phyloP scores from a whole-genome alignment of 768 basidiomycete genomes.

The Termitomyces sp. region DNA sequence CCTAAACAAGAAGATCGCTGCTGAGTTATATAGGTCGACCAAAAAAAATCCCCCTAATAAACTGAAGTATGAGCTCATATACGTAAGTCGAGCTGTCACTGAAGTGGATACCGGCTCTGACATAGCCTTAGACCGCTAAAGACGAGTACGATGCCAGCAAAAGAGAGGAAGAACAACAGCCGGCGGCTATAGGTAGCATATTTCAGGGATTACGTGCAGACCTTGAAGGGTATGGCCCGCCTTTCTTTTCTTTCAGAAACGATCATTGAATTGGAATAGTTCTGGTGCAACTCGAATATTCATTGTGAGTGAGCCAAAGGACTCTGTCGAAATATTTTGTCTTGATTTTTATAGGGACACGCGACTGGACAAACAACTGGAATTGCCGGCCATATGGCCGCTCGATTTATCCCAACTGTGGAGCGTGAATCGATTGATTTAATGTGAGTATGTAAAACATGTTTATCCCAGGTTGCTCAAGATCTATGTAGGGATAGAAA shows the following conservation, averaged over 20 bases:
- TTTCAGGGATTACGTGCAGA: conserved; percentile 87
- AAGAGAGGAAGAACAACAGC: conserved; percentile 58
- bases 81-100: conserved; percentile 40
- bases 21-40: conserved; percentile 83
- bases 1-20: conserved; percentile 57
- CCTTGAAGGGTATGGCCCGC: conserved; percentile 60
- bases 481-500: conserved; percentile 60
- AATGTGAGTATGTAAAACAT: conserved; percentile 44
- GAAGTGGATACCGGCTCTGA: neutral
- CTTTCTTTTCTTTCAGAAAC: neutral
- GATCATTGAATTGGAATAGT: conserved; percentile 27
- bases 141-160: conserved; percentile 73
- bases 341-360: conserved; percentile 60
- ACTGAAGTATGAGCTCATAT: conserved; percentile 81
- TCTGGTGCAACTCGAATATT: conserved; percentile 73
- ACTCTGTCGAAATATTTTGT: neutral
- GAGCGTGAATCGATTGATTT: conserved; percentile 92
- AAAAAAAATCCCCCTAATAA: conserved; percentile 87
- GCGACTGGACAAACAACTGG: conserved; percentile 93
- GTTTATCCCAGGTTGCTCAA: conserved; percentile 1
- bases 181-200: conserved; percentile 66
- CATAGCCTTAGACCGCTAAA: conserved; percentile 60
- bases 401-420: conserved; percentile 92
- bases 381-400: conserved; percentile 56
- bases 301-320: conserved; percentile 48